Evolutionary conservation across 176 grass and related monocot species (phyloP).

Genomic region (Panicum miliaceum): DNA sequence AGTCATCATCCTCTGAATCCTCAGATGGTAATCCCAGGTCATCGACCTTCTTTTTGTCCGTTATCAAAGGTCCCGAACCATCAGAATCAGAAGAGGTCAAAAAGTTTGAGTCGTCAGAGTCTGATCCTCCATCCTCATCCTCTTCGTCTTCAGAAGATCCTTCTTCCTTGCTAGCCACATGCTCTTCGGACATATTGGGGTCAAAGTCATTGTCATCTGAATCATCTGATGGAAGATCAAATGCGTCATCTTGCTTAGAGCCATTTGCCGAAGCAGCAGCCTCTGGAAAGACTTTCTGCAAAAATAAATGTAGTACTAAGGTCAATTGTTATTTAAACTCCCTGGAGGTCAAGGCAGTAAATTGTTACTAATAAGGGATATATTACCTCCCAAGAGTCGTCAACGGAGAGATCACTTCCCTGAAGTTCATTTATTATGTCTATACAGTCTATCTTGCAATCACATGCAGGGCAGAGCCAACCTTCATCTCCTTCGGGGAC

Average conservation of each 20-base stretch:
- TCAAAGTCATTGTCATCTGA: conserved; percentile 83
- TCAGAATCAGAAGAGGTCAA: conserved; percentile 65
- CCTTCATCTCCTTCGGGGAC: conserved; percentile 88
- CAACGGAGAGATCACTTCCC: conserved; percentile 65
- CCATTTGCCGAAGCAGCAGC: conserved; percentile 55
- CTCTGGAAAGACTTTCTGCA: conserved; percentile 95
- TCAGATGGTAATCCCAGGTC: conserved; percentile 66
- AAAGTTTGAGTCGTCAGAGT: conserved; percentile 78
- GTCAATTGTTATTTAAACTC: conserved; percentile 25
- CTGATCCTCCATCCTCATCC: conserved; percentile 59
- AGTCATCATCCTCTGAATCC: conserved; percentile 86
- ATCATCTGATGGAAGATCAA: conserved; percentile 83
- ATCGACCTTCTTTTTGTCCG: conserved; percentile 54
- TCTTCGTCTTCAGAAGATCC: conserved; percentile 51
- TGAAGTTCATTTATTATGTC: conserved; percentile 82
- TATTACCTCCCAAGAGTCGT: conserved; percentile 86
- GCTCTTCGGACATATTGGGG: conserved; percentile 51
- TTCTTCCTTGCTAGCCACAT: conserved; percentile 46
- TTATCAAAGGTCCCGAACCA: conserved; percentile 36
- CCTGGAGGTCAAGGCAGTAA: not conserved
- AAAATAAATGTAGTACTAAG: conserved; percentile 29
- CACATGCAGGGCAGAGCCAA: conserved; percentile 92
- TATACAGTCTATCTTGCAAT: conserved; percentile 92
- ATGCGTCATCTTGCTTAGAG: conserved; percentile 44
- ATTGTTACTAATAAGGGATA: not conserved